Base-by-base conservation (phyloP, 257 asterid genomes). In the Solanum ossicruentum region DNA sequence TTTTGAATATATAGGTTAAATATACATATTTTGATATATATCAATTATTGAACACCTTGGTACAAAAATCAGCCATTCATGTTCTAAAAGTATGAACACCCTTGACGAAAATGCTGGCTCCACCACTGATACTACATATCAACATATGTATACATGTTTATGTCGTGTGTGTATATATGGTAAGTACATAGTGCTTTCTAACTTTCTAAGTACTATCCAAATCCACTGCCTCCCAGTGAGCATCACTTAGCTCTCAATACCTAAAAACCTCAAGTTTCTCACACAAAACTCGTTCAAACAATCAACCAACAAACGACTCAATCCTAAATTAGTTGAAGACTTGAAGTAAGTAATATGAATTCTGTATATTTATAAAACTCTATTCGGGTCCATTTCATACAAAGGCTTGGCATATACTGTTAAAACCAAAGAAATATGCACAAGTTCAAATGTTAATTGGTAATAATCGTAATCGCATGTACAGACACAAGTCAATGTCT, bases 371-470 rank as follows among this genome's bases (percentile, higher is more conserved):
- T 1, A 26, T 0, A 23, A 60, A 13, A 0, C 45, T 75, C 21
- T 1, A 49, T 73, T 47, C 57, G 1, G 60, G n/a, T 5, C 45
- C 23, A 9, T 49, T 49, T 49, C 82, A 75, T 12, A 45, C 57
- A 0, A 72, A 2, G 1, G 3, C 39, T 3, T 16, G 0, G 39
- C 20, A 72, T 0, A 72, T 7, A 4, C 9, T 2, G 1, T 10
- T 75, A 11, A 75, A 23, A 75, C 15, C 61, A 75, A 49, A 75
- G 13, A 0, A 75, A 75, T 73, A n/a, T 51, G 60, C 81, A 73
- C 21, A 73, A 21, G 60, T 10, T 21, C 81, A 75, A 49, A 21
- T 1, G 26, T 43, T 43, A 71, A 70, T 20, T 21, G n/a, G 11
- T 41, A 71, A 5, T 10, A 71, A 71, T 71, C 20, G 0, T 43